Evolutionary conservation across 805 yeast genomes (phyloP), one percentile per base, ranked within the genome.

Genomic region (Yamadazyma ubonensis): DNA sequence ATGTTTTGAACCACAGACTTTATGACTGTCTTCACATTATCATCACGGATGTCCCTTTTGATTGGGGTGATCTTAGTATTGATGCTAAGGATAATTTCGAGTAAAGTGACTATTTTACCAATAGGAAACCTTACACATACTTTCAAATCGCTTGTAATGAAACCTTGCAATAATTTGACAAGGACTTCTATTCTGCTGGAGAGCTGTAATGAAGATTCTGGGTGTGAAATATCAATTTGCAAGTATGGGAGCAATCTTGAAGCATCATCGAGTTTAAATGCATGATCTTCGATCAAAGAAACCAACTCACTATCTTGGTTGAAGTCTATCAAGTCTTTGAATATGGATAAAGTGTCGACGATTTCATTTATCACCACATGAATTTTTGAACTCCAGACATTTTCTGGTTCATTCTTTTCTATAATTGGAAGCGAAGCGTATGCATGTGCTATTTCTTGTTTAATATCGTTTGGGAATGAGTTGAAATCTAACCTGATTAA

Each of bases 71-170:
- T 78, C 38, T 70, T 75, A 10, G 73, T 59, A 47, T 81, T 78
- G 42, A 86, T 58, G 12, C 81, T 70, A 42, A 77, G 59, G 11
- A 82, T 52, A 9, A 80, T 61, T 50, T 83, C 88, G 16, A 71
- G 64, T 35, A 81, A 44, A 6, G 67, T 55, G 4, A 83, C 53
- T 2, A 83, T 54, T 32, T 63, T 51, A 1, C 91, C 90, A 10
- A 86, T 46, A 2, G 95, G 93, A 6, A 85, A 70, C 45, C 71
- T 67, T 6, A 81, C 71, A 9, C 79, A 65, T 49, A 67, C 71
- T 29, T 75, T 77, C 1, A 88, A 79, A 18, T 78, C 73, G 6
- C 77, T 64, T 3, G 71, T 59, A 60, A 42, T 56, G 47, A 46
- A 84, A 38, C 40, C 82, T 42, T 36, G 35, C 25, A 67, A 47